Evolutionary conservation across 306 rosid genomes (phyloP).

Genomic region (Trichosanthes truncata): DNA sequence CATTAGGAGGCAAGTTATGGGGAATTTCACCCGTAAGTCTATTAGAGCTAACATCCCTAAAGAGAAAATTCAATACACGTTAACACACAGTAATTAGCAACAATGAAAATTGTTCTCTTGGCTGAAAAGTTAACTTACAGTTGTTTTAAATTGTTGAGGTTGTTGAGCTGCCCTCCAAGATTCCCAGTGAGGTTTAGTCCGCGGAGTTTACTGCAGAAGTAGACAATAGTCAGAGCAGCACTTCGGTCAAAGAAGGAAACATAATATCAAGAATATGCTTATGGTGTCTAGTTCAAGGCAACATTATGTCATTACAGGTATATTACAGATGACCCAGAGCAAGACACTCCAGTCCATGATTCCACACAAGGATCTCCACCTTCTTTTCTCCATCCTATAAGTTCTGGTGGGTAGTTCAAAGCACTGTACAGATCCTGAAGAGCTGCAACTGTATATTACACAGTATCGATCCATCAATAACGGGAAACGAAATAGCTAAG

Average conservation of each 20-base stretch:
- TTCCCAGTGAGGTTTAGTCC: constrained; percentile 70
- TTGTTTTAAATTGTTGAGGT: constrained; percentile 54
- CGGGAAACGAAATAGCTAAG: background rate
- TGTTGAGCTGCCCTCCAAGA: constrained; percentile 51
- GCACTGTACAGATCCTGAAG: constrained; percentile 54
- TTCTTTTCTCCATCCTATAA: constrained; percentile 53
- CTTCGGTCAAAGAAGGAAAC: background rate
- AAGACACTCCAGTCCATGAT: constrained; percentile 78
- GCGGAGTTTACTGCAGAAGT: constrained; percentile 47
- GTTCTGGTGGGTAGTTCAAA: constrained; percentile 43
- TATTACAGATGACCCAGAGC: constrained; percentile 67
- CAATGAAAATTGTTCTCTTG: background rate
- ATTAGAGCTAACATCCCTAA: constrained; percentile 79
- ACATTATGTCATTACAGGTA: constrained; percentile 42
- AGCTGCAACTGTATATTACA: constrained; percentile 39
- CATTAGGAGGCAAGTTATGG: constrained; percentile 57
- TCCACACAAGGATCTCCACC: constrained; percentile 78
- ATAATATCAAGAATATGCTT: background rate
- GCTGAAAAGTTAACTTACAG: constrained; percentile 36
- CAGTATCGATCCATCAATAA: background rate
- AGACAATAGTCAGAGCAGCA: constrained; percentile 4
- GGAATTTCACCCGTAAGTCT: constrained; percentile 66
- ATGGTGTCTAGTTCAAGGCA: background rate
- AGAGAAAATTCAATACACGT: background rate
- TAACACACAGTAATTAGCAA: background rate